These are phyloP conservation scores for Geotrichum cucujoidarum DNA, from an alignment of 1,139 yeast genomes.

Conservation along the genomic window DNA sequence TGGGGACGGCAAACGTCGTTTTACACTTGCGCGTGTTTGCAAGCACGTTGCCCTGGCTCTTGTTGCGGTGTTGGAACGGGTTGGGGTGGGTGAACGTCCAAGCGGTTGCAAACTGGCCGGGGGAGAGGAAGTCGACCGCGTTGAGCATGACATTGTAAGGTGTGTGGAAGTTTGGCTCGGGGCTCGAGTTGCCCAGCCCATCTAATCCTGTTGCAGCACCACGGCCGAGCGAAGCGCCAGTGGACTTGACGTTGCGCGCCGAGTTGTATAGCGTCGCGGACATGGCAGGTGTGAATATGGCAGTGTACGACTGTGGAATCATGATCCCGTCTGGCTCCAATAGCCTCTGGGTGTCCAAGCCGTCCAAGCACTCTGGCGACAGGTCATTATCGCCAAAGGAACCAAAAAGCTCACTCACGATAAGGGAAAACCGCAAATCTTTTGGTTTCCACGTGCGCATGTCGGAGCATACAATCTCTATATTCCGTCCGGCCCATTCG, in stretches of 20 bases:
- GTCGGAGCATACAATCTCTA: constrained; percentile 50
- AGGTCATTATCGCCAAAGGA: constrained; percentile 90
- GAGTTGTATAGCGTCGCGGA: constrained; percentile 44
- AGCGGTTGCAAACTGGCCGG: constrained; percentile 11
- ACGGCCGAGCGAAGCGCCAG: constrained; percentile 2
- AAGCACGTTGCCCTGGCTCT: constrained; percentile 21
- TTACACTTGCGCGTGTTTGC: constrained; percentile 35
- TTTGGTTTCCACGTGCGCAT: constrained; percentile 47
- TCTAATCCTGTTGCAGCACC: background rate
- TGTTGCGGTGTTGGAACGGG: background rate
- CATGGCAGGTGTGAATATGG: constrained; percentile 62
- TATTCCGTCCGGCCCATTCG: constrained; percentile 41
- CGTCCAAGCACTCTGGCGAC: constrained; percentile 70
- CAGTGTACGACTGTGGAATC: constrained; percentile 60
- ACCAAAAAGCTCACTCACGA: constrained; percentile 78
- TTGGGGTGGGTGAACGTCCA: constrained; percentile 15
- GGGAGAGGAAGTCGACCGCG: constrained; percentile 40
- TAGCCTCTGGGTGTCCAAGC: constrained; percentile 28
- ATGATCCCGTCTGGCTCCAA: constrained; percentile 40
- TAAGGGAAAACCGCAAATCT: constrained; percentile 42
- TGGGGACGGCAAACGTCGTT: constrained; percentile 39
- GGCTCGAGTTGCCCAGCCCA: constrained; percentile 20
- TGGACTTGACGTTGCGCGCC: constrained; percentile 13
- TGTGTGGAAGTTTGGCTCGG: constrained; percentile 35
- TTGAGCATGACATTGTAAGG: constrained; percentile 61